phyloP scores from a whole-genome alignment of 495 filamentous ascomycete genomes.

The Penicillium mononematosum region DNA sequence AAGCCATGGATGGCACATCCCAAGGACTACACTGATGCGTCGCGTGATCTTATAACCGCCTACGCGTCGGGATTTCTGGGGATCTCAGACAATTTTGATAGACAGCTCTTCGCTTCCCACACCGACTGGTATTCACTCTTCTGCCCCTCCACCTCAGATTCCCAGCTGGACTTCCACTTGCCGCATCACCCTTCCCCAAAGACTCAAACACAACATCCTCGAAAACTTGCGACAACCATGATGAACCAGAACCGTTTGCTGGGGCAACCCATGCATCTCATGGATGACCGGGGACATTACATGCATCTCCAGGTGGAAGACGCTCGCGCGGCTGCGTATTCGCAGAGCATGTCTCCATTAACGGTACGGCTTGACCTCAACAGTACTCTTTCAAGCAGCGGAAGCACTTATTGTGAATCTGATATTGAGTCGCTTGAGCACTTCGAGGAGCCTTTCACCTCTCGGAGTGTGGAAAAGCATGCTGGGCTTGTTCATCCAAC shows the following conservation, averaged over 20 bases:
- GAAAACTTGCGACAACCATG: not conserved
- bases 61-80: not conserved
- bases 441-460: not conserved
- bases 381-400: slow-evolving; percentile 3
- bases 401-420: slow-evolving; percentile 2
- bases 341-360: not conserved
- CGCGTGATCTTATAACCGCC: slow-evolving; percentile 7
- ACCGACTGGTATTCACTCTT: slow-evolving; percentile 1
- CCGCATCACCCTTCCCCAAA: not conserved
- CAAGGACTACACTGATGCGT: slow-evolving; percentile 8
- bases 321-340: not conserved
- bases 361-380: not conserved
- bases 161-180: not conserved
- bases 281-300: not conserved
- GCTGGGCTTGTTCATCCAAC: slow-evolving; percentile 6
- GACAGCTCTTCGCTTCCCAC: not conserved
- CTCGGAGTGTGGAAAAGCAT: not conserved
- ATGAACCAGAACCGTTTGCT: not conserved
- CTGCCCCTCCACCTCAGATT: not conserved
- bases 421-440: not conserved
- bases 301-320: not conserved
- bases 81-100: not conserved
- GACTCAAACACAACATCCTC: not conserved
- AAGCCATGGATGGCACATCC: slow-evolving; percentile 14
- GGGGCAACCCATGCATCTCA: not conserved